Evolutionary conservation across 177 flowering plant genomes (phyloP).

Genomic region (Vitis hybrid): DNA sequence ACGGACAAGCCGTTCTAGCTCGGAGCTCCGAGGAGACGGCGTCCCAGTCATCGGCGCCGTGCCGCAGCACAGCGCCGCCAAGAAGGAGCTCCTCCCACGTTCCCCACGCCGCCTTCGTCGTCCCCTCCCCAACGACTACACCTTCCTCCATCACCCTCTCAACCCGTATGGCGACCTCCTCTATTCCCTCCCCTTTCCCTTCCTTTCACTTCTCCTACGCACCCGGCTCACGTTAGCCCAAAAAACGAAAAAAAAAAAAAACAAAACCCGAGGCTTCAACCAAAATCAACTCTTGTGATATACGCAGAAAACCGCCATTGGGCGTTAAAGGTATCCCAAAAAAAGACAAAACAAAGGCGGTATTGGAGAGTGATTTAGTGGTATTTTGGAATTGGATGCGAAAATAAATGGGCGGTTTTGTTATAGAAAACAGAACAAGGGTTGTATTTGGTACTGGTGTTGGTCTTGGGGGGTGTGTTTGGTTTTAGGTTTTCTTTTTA

Average conservation of each 20-base stretch:
- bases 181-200: not conserved
- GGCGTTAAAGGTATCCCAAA: no score
- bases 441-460: no score
- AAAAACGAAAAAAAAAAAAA: not conserved
- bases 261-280: no score
- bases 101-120: conserved; percentile 49
- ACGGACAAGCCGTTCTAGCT: conserved; percentile 47
- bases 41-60: conserved; percentile 74
- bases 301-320: no score
- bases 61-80: conserved; percentile 82
- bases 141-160: conserved; percentile 17
- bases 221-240: conserved; percentile 23
- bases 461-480: not conserved
- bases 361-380: not conserved
- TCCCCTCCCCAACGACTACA: no score
- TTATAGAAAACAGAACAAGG: no score
- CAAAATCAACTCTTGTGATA: no score
- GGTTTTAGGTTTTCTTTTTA: not conserved
- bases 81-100: conserved; percentile 91
- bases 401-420: no score
- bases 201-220: conserved; percentile 6
- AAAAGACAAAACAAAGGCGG: not conserved
- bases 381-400: not conserved
- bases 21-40: conserved; percentile 80
- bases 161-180: conserved; percentile 30